phyloP scores from a whole-genome alignment of 164 flowering plant species.

The Macadamia integrifolia region DNA sequence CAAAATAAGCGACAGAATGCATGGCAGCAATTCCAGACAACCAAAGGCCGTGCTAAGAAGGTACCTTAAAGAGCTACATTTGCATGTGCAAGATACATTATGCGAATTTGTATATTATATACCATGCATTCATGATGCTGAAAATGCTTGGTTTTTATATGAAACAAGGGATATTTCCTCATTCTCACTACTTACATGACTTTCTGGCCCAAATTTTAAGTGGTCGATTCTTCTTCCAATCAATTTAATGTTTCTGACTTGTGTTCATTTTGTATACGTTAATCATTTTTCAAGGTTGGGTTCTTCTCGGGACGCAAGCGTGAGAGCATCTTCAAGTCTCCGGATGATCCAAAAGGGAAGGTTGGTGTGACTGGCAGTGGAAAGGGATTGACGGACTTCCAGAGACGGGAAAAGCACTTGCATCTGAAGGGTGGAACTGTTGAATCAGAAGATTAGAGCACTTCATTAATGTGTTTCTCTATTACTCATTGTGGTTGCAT shows the following conservation, averaged over 20 bases:
- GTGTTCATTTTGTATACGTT: background rate
- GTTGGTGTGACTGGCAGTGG: conserved; percentile 98
- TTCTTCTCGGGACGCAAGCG: conserved; percentile 93
- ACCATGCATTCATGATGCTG: too few relatives aligned
- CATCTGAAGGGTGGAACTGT: conserved; percentile 75
- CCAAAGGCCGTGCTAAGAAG: conserved; percentile 92
- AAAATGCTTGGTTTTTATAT: too few relatives aligned
- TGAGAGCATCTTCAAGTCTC: conserved; percentile 99
- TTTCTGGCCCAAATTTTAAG: too few relatives aligned
- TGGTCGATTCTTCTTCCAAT: too few relatives aligned
- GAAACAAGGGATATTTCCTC: too few relatives aligned
- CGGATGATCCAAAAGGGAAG: conserved; percentile 93
- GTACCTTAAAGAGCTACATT: conserved; percentile 22
- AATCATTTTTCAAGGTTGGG: conserved; percentile 44
- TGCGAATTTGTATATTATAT: too few relatives aligned
- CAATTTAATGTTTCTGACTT: background rate
- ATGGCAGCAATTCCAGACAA: conserved; percentile 97
- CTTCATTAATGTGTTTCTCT: background rate
- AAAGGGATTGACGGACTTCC: conserved; percentile 92
- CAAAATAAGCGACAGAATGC: conserved; percentile 97
- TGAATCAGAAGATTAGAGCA: conserved; percentile 55
- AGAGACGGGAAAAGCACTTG: conserved; percentile 89
- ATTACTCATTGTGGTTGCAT: background rate
- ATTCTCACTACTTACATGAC: too few relatives aligned
- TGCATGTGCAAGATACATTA: too few relatives aligned